Base-by-base conservation (phyloP, 2,329 filamentous ascomycete species). In the Teratosphaeria pseudoeucalypti region DNA sequence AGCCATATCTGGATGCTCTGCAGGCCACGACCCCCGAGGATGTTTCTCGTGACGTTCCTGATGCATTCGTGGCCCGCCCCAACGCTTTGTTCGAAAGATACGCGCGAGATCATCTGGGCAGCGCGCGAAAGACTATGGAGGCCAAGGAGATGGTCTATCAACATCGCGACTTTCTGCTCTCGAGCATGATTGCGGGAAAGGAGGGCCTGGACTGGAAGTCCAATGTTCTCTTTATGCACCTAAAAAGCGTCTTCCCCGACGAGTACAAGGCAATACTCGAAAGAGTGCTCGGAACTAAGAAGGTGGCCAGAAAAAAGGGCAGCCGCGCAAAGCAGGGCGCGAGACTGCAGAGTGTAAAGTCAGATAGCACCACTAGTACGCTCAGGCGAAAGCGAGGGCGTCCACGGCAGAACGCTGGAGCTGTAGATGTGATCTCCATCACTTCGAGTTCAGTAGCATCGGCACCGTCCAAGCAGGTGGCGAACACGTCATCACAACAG, bases 171-270 rank as follows among this genome's bases (percentile, higher is more conserved):
- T 79, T 79, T 60, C 65, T 80, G 56, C 69, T 79, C 4, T 70
- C 75, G 64, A 73, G 72, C 53, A 79, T 80, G 71, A 55, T 78
- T 54, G 72, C 70, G 19, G 71, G 72, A 16, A 75, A 76, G 52
- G 75, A 79, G 54, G 75, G 72, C 16, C 67, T 79, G 26, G 67
- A 68, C 14, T 80, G 78, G 78, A 71, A 68, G 54, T 64, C 65
- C 56, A 77, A 74, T 5, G 72, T 75, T 2, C 60, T 81, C 2
- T 79, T 74, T 61, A 67, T 73, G 54, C 71, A 76, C 54, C 67
- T 79, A 47, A 72, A 69, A 57, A 66, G 67, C 37, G 70, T 66
- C 26, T 77, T 73, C 60, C 71, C 76, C 7, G 57, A 67, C 11
- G 63, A 65, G 23, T 61, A 62, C 29, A 60, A 58, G 7, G 34